phyloP scores from a whole-genome alignment of 768 basidiomycete genomes.

The Cystofilobasidium ferigula region DNA sequence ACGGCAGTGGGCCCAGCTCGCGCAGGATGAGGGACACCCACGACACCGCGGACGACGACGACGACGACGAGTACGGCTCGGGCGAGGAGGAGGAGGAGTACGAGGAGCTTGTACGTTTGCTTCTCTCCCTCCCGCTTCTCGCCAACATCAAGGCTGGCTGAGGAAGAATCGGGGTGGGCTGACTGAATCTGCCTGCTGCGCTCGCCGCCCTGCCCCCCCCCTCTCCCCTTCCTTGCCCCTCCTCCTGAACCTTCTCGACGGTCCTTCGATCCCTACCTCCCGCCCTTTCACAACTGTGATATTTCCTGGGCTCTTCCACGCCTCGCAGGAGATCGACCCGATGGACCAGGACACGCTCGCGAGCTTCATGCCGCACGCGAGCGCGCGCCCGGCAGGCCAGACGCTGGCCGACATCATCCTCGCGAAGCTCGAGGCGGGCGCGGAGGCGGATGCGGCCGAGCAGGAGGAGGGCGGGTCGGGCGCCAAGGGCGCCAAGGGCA shows the following conservation, averaged over 20 bases:
- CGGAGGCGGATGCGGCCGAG: conserved; percentile 38
- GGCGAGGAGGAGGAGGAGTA: conserved; percentile 39
- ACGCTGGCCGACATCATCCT: conserved; percentile 97
- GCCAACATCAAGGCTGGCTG: no score
- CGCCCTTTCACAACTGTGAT: no score
- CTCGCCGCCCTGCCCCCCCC: background rate
- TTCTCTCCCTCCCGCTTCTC: no score
- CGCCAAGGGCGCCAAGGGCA: conserved; percentile 16
- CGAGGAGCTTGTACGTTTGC: conserved; percentile 41
- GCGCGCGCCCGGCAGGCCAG: conserved; percentile 26
- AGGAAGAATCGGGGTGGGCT: no score
- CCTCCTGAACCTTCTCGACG: no score
- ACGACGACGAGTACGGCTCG: conserved; percentile 38
- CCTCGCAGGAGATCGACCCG: conserved; percentile 72
- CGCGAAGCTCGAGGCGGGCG: conserved; percentile 67
- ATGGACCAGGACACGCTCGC: conserved; percentile 79
- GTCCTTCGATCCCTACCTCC: no score
- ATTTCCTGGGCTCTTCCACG: no score
- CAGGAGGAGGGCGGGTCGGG: no score
- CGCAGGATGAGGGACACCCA: background rate
- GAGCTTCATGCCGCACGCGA: conserved; percentile 50
- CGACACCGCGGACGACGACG: conserved; percentile 52
- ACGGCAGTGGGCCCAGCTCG: conserved; percentile 6
- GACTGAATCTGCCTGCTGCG: background rate
- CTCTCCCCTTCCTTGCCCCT: no score